These are phyloP conservation scores for Gorgonomyces haynaldii DNA, from an alignment of 192 early-diverging fungal species.

Conservation along the genomic window DNA sequence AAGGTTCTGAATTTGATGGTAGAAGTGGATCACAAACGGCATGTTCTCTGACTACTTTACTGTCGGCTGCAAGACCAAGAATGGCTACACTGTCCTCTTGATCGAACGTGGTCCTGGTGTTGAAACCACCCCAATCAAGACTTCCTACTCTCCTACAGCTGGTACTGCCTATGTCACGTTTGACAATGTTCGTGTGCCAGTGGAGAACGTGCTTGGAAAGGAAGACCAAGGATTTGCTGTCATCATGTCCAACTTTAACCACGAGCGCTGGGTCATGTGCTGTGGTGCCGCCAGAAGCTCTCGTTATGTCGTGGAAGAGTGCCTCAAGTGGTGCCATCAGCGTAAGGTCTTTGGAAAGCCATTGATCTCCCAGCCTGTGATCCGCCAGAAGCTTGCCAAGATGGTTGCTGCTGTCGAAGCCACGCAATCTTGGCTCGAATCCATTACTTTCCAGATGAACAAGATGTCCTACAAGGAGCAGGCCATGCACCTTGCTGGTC, in stretches of 20 bases:
- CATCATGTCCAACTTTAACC: slow-evolving; percentile 44
- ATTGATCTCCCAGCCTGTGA: slow-evolving; percentile 43
- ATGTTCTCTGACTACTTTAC: slow-evolving; percentile 17
- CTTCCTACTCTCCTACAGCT: slow-evolving; percentile 36
- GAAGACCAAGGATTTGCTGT: slow-evolving; percentile 42
- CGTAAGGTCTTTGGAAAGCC: slow-evolving; percentile 43
- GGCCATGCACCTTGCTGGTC: slow-evolving; percentile 33
- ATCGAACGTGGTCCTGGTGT: slow-evolving; percentile 33
- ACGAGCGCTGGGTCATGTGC: slow-evolving; percentile 39
- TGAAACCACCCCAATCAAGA: slow-evolving; percentile 41
- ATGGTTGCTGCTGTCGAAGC: slow-evolving; percentile 30
- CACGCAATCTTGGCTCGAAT: slow-evolving; percentile 36
- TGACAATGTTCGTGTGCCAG: slow-evolving; percentile 48
- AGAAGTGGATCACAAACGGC: slow-evolving; percentile 77
- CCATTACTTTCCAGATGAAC: slow-evolving; percentile 43
- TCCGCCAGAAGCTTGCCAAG: slow-evolving; percentile 37
- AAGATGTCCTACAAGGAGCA: slow-evolving; percentile 40
- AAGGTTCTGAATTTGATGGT: slow-evolving; percentile 12
- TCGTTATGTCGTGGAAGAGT: slow-evolving; percentile 36
- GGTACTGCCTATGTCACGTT: slow-evolving; percentile 41
- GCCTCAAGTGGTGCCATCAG: slow-evolving; percentile 42
- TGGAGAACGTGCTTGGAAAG: slow-evolving; percentile 39
- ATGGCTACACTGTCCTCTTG: slow-evolving; percentile 38
- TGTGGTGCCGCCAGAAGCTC: slow-evolving; percentile 11
- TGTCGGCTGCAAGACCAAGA: slow-evolving; percentile 8